phyloP scores from a whole-genome alignment of 345 rosid genomes.

The Moringa oleifera region DNA sequence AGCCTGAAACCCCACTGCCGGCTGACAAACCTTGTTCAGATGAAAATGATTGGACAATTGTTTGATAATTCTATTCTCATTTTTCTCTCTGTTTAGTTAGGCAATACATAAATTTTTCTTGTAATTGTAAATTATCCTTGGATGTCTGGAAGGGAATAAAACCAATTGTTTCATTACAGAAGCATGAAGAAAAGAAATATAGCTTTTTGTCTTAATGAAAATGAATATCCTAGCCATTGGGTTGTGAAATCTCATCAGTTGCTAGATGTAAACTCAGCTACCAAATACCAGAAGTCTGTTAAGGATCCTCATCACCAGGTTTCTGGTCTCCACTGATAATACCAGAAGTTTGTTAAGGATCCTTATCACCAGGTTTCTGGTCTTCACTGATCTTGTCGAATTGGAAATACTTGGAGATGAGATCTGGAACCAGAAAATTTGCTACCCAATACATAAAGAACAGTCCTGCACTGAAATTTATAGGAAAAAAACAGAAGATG shows the following conservation, averaged over 20 bases:
- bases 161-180: neutral
- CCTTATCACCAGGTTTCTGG: conserved; percentile 2
- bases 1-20: conserved; percentile 30
- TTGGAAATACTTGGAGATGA: conserved; percentile 24
- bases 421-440: conserved; percentile 34
- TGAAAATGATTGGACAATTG: conserved; percentile 59
- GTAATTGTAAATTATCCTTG: conserved; percentile 32
- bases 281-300: too few species aligned
- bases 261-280: too few species aligned
- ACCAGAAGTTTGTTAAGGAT: too few species aligned
- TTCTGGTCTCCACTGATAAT: conserved; percentile 13
- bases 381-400: conserved; percentile 19
- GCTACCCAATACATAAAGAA: conserved; percentile 27
- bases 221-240: too few species aligned
- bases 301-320: conserved; percentile 1
- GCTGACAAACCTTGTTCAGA: conserved; percentile 25
- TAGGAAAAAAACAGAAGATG: neutral
- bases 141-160: neutral
- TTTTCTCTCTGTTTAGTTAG: conserved; percentile 7
- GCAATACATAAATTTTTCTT: conserved; percentile 21
- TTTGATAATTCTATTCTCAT: conserved; percentile 20
- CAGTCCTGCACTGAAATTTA: conserved; percentile 30
- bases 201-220: too few species aligned
- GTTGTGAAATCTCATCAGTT: too few species aligned
- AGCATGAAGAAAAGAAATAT: neutral